Conservation (phyloP, 495 filamentous ascomycete species). For the Talaromyces proteolyticus region DNA sequence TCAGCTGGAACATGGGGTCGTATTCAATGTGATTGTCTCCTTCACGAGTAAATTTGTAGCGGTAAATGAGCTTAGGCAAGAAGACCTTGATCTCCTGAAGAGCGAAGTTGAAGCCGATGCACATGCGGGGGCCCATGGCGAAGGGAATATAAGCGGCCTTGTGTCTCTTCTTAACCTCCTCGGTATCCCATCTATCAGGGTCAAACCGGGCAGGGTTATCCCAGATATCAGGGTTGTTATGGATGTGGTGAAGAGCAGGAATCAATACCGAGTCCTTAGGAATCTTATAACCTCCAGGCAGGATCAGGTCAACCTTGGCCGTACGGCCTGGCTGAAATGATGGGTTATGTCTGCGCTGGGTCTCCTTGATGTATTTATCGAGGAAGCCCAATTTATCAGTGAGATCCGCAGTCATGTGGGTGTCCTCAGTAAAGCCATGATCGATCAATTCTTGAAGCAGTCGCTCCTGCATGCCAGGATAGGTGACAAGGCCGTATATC, state of each 20-base stretch:
- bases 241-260: slow-evolving; percentile 41
- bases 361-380: slow-evolving; percentile 55
- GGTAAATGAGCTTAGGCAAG: slow-evolving; percentile 43
- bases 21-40: slow-evolving; percentile 41
- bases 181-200: slow-evolving; percentile 49
- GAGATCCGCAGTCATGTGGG: slow-evolving; percentile 29
- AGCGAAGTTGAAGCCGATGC: slow-evolving; percentile 56
- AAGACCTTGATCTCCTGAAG: slow-evolving; percentile 48
- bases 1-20: slow-evolving; percentile 50
- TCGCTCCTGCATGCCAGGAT: slow-evolving; percentile 43
- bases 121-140: slow-evolving; percentile 40
- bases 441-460: slow-evolving; percentile 50
- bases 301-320: slow-evolving; percentile 39
- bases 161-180: slow-evolving; percentile 37
- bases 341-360: slow-evolving; percentile 48
- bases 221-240: slow-evolving; percentile 48
- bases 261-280: slow-evolving; percentile 44
- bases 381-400: slow-evolving; percentile 35
- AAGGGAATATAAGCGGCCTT: slow-evolving; percentile 46
- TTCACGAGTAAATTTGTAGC: slow-evolving; percentile 43
- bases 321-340: slow-evolving; percentile 51
- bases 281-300: slow-evolving; percentile 49
- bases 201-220: slow-evolving; percentile 45
- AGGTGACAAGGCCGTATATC: slow-evolving; percentile 41
- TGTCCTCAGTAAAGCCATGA: slow-evolving; percentile 31